phyloP scores from a whole-genome alignment of 345 rosid species.

The Pistacia vera region DNA sequence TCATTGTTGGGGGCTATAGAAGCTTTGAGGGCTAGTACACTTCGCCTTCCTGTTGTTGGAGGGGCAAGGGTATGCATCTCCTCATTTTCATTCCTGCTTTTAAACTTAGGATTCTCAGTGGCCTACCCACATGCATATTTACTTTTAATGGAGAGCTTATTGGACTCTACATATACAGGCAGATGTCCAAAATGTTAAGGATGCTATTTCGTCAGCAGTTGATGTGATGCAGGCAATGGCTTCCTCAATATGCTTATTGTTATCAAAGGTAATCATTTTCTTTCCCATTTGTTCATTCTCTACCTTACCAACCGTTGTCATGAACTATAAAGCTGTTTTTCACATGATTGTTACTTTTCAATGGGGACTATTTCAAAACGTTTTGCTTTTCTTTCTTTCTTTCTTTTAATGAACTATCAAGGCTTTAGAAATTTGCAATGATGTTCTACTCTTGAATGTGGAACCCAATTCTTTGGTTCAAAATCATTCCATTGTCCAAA shows the following conservation, averaged over 20 bases:
- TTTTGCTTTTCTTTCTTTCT: neutral
- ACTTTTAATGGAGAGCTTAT: conserved; percentile 1
- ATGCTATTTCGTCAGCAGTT: conserved; percentile 82
- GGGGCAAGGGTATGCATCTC: conserved; percentile 67
- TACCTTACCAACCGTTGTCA: neutral
- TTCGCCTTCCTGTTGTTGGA: conserved; percentile 79
- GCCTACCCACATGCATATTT: neutral
- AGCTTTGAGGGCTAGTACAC: conserved; percentile 81
- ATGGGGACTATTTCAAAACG: neutral
- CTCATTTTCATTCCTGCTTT: neutral
- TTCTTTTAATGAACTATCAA: too few species aligned
- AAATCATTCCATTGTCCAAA: neutral
- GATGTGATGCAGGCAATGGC: conserved; percentile 93
- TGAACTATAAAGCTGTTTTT: neutral
- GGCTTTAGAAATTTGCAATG: neutral
- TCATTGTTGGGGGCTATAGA: conserved; percentile 76
- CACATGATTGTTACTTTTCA: neutral
- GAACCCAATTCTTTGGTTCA: neutral
- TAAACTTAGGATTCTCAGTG: conserved; percentile 1
- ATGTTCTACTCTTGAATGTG: neutral
- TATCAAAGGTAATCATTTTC: conserved; percentile 55
- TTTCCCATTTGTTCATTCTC: neutral
- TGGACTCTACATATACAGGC: conserved; percentile 50
- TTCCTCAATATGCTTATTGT: conserved; percentile 65
- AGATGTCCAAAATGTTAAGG: conserved; percentile 68